These are phyloP conservation scores for Apium graveolens DNA, from an alignment of 129 eudicot genomes.

Conservation along the genomic window DNA sequence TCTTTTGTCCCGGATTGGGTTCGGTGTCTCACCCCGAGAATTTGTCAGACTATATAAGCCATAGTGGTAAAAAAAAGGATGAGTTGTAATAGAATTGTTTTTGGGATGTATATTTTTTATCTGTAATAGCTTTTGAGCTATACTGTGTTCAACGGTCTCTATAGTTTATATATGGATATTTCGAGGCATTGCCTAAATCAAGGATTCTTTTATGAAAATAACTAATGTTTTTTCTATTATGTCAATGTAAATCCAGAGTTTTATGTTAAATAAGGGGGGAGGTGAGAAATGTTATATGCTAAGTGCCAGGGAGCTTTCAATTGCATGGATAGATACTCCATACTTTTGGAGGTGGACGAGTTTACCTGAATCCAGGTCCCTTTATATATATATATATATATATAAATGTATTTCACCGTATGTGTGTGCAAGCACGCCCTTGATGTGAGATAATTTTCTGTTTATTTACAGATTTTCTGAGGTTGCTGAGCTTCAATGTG, in stretches of 20 bases:
- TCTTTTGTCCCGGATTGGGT: too few relatives aligned
- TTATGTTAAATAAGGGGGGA: conserved; percentile 24
- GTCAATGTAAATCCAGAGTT: conserved; percentile 22
- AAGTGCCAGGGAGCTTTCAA: conserved; percentile 31
- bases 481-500: conserved; percentile 26
- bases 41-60: too few relatives aligned
- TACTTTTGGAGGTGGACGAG: conserved; percentile 37
- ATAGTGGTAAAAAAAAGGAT: too few relatives aligned
- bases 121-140: too few relatives aligned
- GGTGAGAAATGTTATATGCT: conserved; percentile 44
- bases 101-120: too few relatives aligned
- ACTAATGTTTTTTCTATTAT: not conserved
- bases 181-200: not conserved
- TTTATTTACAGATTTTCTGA: conserved; percentile 24
- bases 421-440: not conserved
- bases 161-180: too few relatives aligned
- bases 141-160: too few relatives aligned
- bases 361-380: conserved; percentile 31
- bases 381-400: not conserved
- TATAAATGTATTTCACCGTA: not conserved
- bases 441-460: not conserved
- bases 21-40: too few relatives aligned
- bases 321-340: conserved; percentile 26
- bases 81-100: too few relatives aligned
- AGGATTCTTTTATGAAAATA: not conserved